Evolutionary conservation across 805 yeast species (phyloP), one percentile per base, ranked within the genome.

Genomic region (Jamesozyma lodderae): DNA sequence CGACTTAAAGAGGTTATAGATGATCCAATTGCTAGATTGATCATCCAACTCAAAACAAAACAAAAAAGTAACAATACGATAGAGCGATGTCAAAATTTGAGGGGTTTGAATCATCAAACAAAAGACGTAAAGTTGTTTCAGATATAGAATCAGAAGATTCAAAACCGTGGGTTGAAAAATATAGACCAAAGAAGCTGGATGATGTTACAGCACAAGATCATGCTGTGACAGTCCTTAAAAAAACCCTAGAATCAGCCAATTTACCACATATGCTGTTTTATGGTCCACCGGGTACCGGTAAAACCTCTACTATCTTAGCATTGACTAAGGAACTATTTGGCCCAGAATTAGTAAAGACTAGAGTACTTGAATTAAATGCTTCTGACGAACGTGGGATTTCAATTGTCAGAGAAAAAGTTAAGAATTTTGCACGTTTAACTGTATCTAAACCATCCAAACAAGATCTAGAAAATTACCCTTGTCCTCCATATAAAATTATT

Each of bases 281-380:
- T 55, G 95, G 95, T 0, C 95, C 95, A 1, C 95, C 95, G 34
- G 95, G 95, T 15, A 85, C 94, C 0, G 95, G 95, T 45, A 85
- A 85, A 52, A 85, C 95, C 0, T 84, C 95, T 2, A 86, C 95
- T 0, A 80, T 85, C 22, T 64, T 86, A 40, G 95, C 95, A 3
- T 64, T 85, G 47, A 86, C 94, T 3, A 79, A 73, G 48, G 85
- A 84, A 53, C 59, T 85, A 22, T 85, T 77, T 57, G 95, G 85
- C 0, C 94, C 94, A 2, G 60, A 59, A 5, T 65, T 85, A 28
- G 71, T 72, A 55, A 79, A 78, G 50, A 60, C 77, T 14, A 70
- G 95, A 51, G 92, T 85, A 1, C 60, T 85, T 42, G 95, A 85
- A 55, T 65, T 85, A 48, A 85, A 85, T 60, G 95, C 95, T 1